A percentile compares a stretch with the other conserved stretches of the same genome.
These are phyloP conservation scores for Rosellinia necatrix DNA, from an alignment of 2,329 filamentous ascomycete species.

Conservation along the genomic window DNA sequence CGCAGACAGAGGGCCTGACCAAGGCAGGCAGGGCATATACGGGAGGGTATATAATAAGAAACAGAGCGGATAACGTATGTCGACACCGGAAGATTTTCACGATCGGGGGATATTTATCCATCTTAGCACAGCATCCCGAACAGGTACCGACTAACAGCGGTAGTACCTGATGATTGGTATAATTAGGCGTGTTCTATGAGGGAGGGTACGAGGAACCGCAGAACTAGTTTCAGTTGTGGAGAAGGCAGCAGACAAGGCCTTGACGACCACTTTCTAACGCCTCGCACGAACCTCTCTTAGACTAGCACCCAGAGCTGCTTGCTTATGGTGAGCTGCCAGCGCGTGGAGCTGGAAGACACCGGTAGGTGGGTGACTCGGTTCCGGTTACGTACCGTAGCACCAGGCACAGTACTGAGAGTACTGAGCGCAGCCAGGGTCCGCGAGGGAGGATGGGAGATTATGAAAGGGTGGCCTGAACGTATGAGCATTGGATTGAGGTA, in stretches of 20 bases:
- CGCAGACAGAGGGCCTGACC: constrained; percentile 3
- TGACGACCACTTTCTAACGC: constrained; percentile 32
- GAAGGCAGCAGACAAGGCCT: constrained; percentile 29
- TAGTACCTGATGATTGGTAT: constrained; percentile 33
- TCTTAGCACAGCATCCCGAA: constrained; percentile 8
- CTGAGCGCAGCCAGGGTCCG: constrained; percentile 18
- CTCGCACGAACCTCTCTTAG: constrained; percentile 25
- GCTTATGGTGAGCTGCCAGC: constrained; percentile 14
- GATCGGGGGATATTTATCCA: constrained; percentile 32
- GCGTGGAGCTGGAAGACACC: constrained; percentile 18
- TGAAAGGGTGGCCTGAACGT: constrained; percentile 24
- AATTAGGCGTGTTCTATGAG: constrained; percentile 31
- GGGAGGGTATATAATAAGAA: constrained; percentile 32
- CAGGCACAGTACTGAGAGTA: constrained; percentile 12
- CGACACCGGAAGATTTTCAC: constrained; percentile 36
- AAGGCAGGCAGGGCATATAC: constrained; percentile 24
- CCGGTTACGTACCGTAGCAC: constrained; percentile 25
- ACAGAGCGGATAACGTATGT: constrained; percentile 31
- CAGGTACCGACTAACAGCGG: constrained; percentile 25
- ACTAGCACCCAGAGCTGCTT: constrained; percentile 11
- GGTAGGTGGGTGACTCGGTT: constrained; percentile 21
- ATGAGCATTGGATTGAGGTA: constrained; percentile 23
- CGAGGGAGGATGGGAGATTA: constrained; percentile 30
- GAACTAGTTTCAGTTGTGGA: constrained; percentile 36
- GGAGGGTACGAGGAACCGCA: constrained; percentile 29